Percentiles rank a stretch among this genome's conserved stretches.
Conservation (phyloP, 805 yeast genomes). For the Candida alai region DNA sequence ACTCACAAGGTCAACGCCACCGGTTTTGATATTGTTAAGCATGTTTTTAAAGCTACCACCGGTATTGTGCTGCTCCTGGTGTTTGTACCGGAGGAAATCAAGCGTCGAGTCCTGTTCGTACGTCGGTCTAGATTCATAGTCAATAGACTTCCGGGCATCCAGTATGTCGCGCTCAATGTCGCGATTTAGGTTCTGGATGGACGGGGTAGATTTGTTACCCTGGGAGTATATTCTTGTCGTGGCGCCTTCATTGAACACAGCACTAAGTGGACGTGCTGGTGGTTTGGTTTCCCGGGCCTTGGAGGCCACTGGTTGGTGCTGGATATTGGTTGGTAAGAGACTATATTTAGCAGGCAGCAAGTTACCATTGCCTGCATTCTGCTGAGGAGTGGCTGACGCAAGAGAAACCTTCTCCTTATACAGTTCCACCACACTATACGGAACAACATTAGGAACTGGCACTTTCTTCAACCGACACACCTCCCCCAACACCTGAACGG, state of each 20-base stretch:
- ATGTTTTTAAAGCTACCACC: constrained; percentile 38
- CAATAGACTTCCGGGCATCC: too few relatives aligned
- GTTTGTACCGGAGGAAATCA: too few relatives aligned
- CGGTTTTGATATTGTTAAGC: constrained; percentile 27
- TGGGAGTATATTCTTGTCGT: constrained; percentile 6
- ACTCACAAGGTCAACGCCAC: too few relatives aligned
- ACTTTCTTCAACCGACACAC: constrained; percentile 56
- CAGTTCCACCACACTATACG: constrained; percentile 29
- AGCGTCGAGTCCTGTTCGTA: too few relatives aligned
- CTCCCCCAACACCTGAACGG: constrained; percentile 67
- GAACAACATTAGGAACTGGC: constrained; percentile 40
- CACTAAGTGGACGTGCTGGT: constrained; percentile 9
- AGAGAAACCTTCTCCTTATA: constrained; percentile 11
- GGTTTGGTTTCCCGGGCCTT: constrained; percentile 4
- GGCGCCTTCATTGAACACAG: constrained; percentile 8
- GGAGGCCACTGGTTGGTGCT: too few relatives aligned
- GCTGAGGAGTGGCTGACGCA: neutral
- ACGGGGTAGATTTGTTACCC: constrained; percentile 15
- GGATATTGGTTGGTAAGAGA: constrained; percentile 1
- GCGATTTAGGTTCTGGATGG: constrained; percentile 30
- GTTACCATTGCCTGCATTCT: too few relatives aligned
- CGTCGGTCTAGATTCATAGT: too few relatives aligned
- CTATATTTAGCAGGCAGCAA: too few relatives aligned
- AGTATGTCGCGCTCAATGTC: too few relatives aligned
- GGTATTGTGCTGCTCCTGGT: constrained; percentile 26